Percentiles rank a stretch among this genome's conserved stretches.
Conservation (phyloP, 1,284 basidiomycete genomes). For the Anthracocystis walkeri region DNA sequence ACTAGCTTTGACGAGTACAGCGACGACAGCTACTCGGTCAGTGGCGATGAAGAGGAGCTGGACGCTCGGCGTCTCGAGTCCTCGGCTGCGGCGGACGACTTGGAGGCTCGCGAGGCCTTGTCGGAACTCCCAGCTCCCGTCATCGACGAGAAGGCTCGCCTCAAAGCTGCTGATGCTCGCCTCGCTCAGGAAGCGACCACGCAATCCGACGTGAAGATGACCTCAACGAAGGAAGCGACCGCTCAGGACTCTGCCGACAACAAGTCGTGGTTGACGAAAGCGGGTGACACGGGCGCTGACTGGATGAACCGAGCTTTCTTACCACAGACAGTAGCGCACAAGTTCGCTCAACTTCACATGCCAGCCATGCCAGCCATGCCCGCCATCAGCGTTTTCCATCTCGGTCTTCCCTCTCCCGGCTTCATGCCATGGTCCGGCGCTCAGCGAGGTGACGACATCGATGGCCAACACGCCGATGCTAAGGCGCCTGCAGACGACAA, state of each 20-base stretch:
- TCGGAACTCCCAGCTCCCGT: constrained; percentile 26
- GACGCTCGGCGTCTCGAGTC: neutral
- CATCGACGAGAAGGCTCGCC: constrained; percentile 39
- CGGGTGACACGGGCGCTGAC: constrained; percentile 50
- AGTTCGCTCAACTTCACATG: constrained; percentile 53
- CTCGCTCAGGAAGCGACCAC: constrained; percentile 6
- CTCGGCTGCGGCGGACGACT: constrained; percentile 15
- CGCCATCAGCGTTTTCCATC: constrained; percentile 59
- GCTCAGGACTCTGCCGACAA: constrained; percentile 17
- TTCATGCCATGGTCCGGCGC: constrained; percentile 52
- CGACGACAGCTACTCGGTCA: constrained; percentile 36
- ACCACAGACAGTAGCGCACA: constrained; percentile 47
- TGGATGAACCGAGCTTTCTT: constrained; percentile 51
- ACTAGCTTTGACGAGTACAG: constrained; percentile 57
- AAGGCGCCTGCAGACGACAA: constrained; percentile 23
- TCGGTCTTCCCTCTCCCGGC: constrained; percentile 40
- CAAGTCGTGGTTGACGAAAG: constrained; percentile 53
- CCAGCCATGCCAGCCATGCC: constrained; percentile 52
- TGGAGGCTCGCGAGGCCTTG: constrained; percentile 35
- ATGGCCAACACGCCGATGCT: constrained; percentile 8
- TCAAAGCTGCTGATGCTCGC: constrained; percentile 30
- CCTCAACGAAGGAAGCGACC: neutral
- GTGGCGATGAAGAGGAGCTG: constrained; percentile 30
- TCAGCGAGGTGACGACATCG: constrained; percentile 11
- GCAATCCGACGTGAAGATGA: neutral